Evolutionary conservation across 2,329 filamentous ascomycete species (phyloP), one percentile per base, ranked within the genome.

Genomic region (Fusarium irregulare): DNA sequence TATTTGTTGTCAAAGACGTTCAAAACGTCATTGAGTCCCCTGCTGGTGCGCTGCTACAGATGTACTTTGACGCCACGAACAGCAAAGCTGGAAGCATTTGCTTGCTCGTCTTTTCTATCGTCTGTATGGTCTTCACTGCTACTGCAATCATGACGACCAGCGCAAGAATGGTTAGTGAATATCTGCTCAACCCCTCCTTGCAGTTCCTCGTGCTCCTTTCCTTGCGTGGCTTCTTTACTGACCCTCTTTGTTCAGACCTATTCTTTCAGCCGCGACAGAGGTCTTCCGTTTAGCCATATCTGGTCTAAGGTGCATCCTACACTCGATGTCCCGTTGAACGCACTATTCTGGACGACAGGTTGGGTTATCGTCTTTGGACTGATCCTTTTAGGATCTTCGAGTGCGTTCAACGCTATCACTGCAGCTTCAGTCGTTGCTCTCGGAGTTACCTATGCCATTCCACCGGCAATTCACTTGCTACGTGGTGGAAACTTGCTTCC

Each of bases 371-470:
- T 92, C 21, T 92, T 93, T 59, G 91, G 91, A 0, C 84, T 87
- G 63, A 90, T 93, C 73, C 91, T 92, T 76, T 83, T 93, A 9
- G 91, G 91, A 16, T 91, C 88, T 4, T 83, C 79, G 23, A 80
- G 86, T 71, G 91, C 91, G 0, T 92, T 93, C 78, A 92, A 91
- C 51, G 91, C 91, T 18, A 92, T 93, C 67, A 86, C 91, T 2
- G 88, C 90, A 0, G 88, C 91, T 0, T 91, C 90, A 0, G 92
- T 94, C 1, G 91, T 94, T 37, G 88, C 91, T 3, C 85, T 94
- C 0, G 89, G 68, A 42, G 81, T 94, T 18, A 91, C 91, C 2
- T 94, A 94, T 74, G 92, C 88, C 12, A 93, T 30, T 14, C 28
- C 28, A 1, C 28, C 28, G 12, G 28, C 28, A 1, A 14, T 30